Percentiles rank a stretch among this genome's conserved stretches.
phyloP scores from a whole-genome alignment of 176 grass and related monocot species.

The Phyllostachys edulis region DNA sequence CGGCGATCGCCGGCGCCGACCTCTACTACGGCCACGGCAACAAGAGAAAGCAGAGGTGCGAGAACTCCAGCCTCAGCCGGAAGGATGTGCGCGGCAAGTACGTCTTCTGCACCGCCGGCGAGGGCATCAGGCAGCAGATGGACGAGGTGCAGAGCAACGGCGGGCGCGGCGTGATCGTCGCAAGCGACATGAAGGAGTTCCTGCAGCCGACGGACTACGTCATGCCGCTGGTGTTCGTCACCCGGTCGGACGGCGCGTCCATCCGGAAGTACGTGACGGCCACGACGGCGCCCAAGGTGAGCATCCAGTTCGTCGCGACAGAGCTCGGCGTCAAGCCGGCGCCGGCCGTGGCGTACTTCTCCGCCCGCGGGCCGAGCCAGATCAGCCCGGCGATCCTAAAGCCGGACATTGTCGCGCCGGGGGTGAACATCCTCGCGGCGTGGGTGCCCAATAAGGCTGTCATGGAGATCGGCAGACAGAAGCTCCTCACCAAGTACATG shows the following conservation, averaged over 20 bases:
- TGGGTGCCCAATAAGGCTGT: slow-evolving; percentile 61
- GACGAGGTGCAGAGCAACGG: slow-evolving; percentile 41
- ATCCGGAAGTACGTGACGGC: slow-evolving; percentile 47
- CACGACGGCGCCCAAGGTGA: slow-evolving; percentile 27
- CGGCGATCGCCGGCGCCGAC: background rate
- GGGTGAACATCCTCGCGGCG: slow-evolving; percentile 75
- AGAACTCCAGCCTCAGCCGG: slow-evolving; percentile 27
- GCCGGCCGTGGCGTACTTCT: slow-evolving; percentile 65
- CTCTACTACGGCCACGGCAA: slow-evolving; percentile 54
- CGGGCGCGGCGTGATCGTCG: slow-evolving; percentile 51
- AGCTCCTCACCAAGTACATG: slow-evolving; percentile 44
- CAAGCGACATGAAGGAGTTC: slow-evolving; percentile 29
- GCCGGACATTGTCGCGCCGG: slow-evolving; percentile 72
- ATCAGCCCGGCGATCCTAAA: slow-evolving; percentile 66
- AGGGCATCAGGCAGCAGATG: slow-evolving; percentile 31
- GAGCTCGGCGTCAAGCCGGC: slow-evolving; percentile 60
- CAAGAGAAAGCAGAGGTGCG: slow-evolving; percentile 42
- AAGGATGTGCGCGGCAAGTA: slow-evolving; percentile 55
- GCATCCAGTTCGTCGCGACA: slow-evolving; percentile 50
- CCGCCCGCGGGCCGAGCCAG: slow-evolving; percentile 58
- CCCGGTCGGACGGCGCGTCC: slow-evolving; percentile 31
- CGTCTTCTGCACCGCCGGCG: slow-evolving; percentile 46
- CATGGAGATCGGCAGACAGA: slow-evolving; percentile 23
- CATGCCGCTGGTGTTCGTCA: slow-evolving; percentile 49
- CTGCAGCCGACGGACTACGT: slow-evolving; percentile 31